A percentile compares a stretch with the other conserved stretches of the same genome.
Evolutionary conservation across 192 early-diverging fungal genomes (phyloP).

Genomic region (Helicostylum pulchrum): DNA sequence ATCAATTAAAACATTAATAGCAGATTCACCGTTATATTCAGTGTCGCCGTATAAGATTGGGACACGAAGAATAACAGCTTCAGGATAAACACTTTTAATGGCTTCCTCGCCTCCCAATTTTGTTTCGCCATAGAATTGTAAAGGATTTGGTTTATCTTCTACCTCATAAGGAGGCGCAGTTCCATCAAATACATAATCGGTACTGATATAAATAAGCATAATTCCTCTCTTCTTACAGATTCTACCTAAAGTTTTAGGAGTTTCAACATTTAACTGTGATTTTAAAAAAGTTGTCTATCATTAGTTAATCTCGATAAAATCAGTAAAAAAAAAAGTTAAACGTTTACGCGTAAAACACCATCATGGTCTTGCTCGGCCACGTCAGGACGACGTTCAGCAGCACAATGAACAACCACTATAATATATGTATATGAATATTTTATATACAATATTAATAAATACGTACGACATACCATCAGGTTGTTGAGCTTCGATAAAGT

Average conservation of each 20-base stretch:
- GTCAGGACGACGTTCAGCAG: conserved; percentile 83
- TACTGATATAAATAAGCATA: conserved; percentile 78
- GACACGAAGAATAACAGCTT: conserved; percentile 69
- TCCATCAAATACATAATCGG: conserved; percentile 95
- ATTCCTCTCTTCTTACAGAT: conserved; percentile 47
- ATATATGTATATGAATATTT: neutral
- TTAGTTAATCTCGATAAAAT: neutral
- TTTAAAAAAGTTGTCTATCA: neutral
- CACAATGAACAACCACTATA: conserved; percentile 72
- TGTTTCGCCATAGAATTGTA: conserved; percentile 82
- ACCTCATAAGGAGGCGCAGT: conserved; percentile 75
- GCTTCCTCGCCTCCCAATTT: conserved; percentile 75
- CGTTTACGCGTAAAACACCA: conserved; percentile 51
- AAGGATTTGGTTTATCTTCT: conserved; percentile 63
- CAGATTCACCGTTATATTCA: conserved; percentile 68
- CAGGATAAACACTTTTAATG: conserved; percentile 48
- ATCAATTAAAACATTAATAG: conserved; percentile 72
- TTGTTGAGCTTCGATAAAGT: neutral
- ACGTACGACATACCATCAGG: too few relatives aligned
- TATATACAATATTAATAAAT: neutral
- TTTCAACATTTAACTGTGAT: conserved; percentile 63
- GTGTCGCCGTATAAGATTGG: conserved; percentile 76
- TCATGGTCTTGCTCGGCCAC: conserved; percentile 66
- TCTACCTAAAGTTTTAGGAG: conserved; percentile 55
- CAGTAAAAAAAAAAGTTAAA: neutral